phyloP scores from a whole-genome alignment of 148 eudicot species.

The Tetragonia tetragonoides region DNA sequence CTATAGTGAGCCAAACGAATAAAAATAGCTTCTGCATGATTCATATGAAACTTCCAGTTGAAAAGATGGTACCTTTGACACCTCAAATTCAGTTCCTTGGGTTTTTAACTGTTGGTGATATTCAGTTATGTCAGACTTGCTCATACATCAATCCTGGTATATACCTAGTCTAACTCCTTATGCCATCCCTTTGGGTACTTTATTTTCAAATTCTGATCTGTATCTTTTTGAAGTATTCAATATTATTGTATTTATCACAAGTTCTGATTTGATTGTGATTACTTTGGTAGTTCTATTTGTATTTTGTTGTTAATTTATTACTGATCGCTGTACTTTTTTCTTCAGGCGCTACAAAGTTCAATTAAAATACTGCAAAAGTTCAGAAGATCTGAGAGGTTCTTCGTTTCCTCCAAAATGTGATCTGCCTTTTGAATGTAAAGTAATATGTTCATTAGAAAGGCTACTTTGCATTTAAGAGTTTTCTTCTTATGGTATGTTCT shows the following conservation, averaged over 20 bases:
- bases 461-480: constrained; percentile 5
- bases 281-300: not conserved
- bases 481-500: not conserved
- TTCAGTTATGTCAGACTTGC: constrained; percentile 11
- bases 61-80: constrained; percentile 23
- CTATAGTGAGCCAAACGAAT: not conserved
- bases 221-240: not conserved
- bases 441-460: not conserved
- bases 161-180: constrained; percentile 6
- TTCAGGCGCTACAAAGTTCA: too few relatives aligned
- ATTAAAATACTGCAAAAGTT: not conserved
- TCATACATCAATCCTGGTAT: constrained; percentile 15
- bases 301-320: not conserved
- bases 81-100: constrained; percentile 1
- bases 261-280: too few relatives aligned
- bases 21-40: not conserved
- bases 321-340: not conserved
- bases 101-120: not conserved
- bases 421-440: not conserved
- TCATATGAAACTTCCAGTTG: not conserved
- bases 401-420: constrained; percentile 8
- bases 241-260: not conserved
- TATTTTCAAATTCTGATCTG: not conserved
- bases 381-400: not conserved
- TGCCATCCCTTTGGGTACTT: constrained; percentile 1